These are phyloP conservation scores for Solidago caesia DNA, from an alignment of 129 eudicot species.

Conservation along the genomic window DNA sequence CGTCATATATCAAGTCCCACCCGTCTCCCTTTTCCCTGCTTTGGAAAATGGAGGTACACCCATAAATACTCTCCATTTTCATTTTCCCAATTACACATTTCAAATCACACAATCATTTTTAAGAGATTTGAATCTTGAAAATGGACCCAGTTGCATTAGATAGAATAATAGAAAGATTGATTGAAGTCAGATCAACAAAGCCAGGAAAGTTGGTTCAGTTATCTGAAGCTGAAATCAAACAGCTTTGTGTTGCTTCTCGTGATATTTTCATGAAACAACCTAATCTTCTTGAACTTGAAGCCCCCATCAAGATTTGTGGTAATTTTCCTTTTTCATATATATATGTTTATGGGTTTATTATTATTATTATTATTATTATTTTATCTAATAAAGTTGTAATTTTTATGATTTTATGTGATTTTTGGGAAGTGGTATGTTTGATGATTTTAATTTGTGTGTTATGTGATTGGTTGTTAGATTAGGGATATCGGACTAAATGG, in stretches of 20 bases:
- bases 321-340: neutral
- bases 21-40: constrained; percentile 9
- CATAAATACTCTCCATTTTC: neutral
- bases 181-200: constrained; percentile 80
- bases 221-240: constrained; percentile 89
- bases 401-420: constrained; percentile 5
- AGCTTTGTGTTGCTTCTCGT: constrained; percentile 80
- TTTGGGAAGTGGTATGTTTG: neutral
- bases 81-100: constrained; percentile 2
- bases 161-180: constrained; percentile 65
- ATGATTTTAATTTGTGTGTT: constrained; percentile 20
- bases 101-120: neutral
- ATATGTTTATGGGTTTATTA: neutral
- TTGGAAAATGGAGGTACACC: constrained; percentile 14
- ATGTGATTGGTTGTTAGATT: constrained; percentile 26
- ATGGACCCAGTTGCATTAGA: constrained; percentile 71
- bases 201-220: constrained; percentile 92
- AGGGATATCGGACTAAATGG: neutral
- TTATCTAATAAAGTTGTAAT: neutral
- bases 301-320: constrained; percentile 99
- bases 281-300: constrained; percentile 93
- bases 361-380: too few relatives aligned
- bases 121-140: constrained; percentile 1
- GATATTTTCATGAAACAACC: constrained; percentile 81
- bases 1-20: constrained; percentile 24